Evolutionary conservation across 208 protist genomes (phyloP), one percentile per base, ranked within the genome.

Genomic region (Leptomonas pyrrhocoris): DNA sequence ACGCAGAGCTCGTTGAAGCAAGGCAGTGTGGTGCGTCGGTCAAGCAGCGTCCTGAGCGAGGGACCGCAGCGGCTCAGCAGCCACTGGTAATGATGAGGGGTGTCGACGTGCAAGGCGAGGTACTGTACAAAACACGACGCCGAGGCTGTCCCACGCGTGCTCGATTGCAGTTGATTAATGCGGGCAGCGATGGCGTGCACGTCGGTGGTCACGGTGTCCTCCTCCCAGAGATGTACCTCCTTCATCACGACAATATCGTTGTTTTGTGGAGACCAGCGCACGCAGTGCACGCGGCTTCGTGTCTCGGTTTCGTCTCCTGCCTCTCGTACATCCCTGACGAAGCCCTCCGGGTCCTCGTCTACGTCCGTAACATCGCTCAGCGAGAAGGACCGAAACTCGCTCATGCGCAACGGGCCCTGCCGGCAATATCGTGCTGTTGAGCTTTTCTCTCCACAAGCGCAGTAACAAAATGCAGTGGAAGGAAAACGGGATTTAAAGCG

Each of bases 241-340:
- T 93, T 93, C 55, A 86, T 59, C 51, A 79, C 71, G 25, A 82
- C 68, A 46, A 79, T 62, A 11, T 50, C n/a, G 23, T 58, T 43
- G 19, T 16, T 27, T 3, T n/a, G 49, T 15, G 53, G 23, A 13
- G 21, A 18, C 75, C 77, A 85, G 40, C 66, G 43, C 45, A 84
- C 80, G 27, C 63, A 67, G 25, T 73, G 74, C 18, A 92, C 34
- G 43, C 86, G 79, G 28, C 76, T 80, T 31, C 73, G 75, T 2
- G 69, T 67, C n/a, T 16, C 40, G 13, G 57, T 38, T 15, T 9
- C 51, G 3, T 38, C 64, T 9, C 2, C n/a, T 1, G 18, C 27
- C 18, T 31, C 42, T 9, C 23, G 65, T 19, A 21, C 3, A 0
- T 36, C 31, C 16, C 36, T 16, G 38, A 45, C 25, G 50, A 57